Conservation (phyloP, 768 basidiomycete species). For the Kwoniella mangroviensis region DNA sequence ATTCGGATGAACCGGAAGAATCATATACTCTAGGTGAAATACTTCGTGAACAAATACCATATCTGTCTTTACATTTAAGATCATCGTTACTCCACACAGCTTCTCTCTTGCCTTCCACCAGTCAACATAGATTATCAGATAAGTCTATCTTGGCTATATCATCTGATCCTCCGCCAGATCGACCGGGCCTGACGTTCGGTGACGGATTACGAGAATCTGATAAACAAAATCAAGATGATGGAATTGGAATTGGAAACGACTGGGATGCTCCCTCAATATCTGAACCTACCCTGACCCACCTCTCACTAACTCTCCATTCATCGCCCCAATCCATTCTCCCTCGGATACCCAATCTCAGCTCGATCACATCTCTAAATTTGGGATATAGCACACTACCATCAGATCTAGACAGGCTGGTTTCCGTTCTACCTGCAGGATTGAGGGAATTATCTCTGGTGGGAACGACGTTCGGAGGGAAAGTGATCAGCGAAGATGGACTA, state of each 20-base stretch:
- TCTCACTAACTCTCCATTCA: constrained; percentile 38
- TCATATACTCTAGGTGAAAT: constrained; percentile 26
- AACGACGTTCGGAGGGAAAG: background rate
- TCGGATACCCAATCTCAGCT: constrained; percentile 16
- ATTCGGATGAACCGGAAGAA: background rate
- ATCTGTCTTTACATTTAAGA: constrained; percentile 34
- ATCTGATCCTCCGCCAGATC: constrained; percentile 12
- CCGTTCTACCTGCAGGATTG: constrained; percentile 25
- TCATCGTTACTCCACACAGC: constrained; percentile 25
- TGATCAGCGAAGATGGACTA: background rate
- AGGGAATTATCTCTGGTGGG: constrained; percentile 36
- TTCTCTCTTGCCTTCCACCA: constrained; percentile 24
- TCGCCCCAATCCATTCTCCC: constrained; percentile 30
- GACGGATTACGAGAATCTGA: no score
- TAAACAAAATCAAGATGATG: background rate
- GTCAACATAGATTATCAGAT: constrained; percentile 25
- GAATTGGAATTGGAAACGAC: background rate
- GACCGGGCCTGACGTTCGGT: no score
- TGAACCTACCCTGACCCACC: constrained; percentile 25
- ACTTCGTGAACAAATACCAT: constrained; percentile 39
- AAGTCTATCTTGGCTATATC: constrained; percentile 23
- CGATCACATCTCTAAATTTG: constrained; percentile 41
- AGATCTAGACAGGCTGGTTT: constrained; percentile 33
- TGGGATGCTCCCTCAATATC: constrained; percentile 15
- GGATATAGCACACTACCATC: constrained; percentile 28